These are phyloP conservation scores for Diaporthe ampelina DNA, from an alignment of 2,329 filamentous ascomycete species.

Conservation along the genomic window DNA sequence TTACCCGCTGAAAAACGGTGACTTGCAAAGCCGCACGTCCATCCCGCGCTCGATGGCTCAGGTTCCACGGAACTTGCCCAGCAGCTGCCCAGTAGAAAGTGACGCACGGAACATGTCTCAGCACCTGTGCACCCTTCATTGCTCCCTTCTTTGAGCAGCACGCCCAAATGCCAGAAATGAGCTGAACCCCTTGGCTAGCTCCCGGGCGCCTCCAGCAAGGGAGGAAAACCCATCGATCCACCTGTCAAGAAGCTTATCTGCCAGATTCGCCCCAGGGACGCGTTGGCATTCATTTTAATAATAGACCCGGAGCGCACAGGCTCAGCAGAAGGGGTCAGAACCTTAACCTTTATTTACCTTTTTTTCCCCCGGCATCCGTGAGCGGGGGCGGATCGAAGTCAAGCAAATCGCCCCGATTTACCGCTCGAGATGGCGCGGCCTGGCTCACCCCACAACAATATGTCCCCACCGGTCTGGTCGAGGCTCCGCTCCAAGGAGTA, in stretches of 20 bases:
- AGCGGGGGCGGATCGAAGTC: constrained; percentile 17
- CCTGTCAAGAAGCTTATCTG: constrained; percentile 7
- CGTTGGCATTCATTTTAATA: constrained; percentile 16
- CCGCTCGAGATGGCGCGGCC: constrained; percentile 32
- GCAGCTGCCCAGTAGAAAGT: background rate
- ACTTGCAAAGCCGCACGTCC: background rate
- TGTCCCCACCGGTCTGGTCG: constrained; percentile 26
- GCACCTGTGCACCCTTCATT: background rate
- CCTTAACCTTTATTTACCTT: constrained; percentile 5
- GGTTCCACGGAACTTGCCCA: background rate
- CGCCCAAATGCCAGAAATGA: background rate
- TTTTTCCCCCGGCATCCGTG: background rate
- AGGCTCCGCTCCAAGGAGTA: constrained; percentile 38
- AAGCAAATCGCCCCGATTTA: background rate
- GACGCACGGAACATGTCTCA: constrained; percentile 20
- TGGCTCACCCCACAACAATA: constrained; percentile 19
- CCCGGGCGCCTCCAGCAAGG: constrained; percentile 8
- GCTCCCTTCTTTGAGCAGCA: constrained; percentile 5
- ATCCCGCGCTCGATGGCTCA: background rate
- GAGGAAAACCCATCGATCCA: background rate
- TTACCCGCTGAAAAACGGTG: background rate
- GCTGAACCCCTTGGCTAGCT: constrained; percentile 3
- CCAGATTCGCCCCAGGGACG: background rate
- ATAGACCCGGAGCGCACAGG: background rate
- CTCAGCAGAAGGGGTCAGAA: constrained; percentile 18